Base-by-base conservation (phyloP, 202 grass and related monocot genomes). In the Schoenoplectus triqueter region DNA sequence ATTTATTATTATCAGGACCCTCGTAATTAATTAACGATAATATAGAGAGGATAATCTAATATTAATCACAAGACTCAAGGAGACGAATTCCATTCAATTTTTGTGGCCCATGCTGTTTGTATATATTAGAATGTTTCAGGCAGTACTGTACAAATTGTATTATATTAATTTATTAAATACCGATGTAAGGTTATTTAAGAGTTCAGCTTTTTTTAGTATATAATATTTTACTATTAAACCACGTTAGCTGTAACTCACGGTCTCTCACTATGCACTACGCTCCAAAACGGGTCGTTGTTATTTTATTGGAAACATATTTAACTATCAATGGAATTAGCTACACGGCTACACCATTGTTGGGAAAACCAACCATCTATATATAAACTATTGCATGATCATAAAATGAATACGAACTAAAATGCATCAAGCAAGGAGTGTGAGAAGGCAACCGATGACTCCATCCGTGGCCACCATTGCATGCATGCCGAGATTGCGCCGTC, bases 401-500 rank as follows among this genome's bases (percentile, higher is more conserved):
- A 69, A 63, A 1, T 66, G 18, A 41, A 52, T 40, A 77, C 41
- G 41, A 78, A 2, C 49, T 40, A 54, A 66, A 63, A 85, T 85
- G 73, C 60, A 78, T 59, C 52, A 78, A 76, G 55, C 46, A 66
- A 66, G 71, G 18, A 85, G 76, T 14, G 48, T 69, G 83, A 74
- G 57, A 89, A 75, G 64, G 0, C 62, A 80, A 19, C 41, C 67
- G n/a, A 88, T 86, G 74, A 82, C 74, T 7, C 51, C 88, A 3
- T 80, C 67, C 14, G 73, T 72, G 15, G 7, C 66, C 31, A 81
- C 82, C 0, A 56, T 87, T 0, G 90, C 90, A 10, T 98, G 96
- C 86, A 92, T 98, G 72, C 96, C 93, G 0, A 95, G 96, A 83
- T 86, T 98, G 1, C 87, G 88, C 40, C 69, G 85, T 72, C 22